Percentiles rank a stretch among this genome's conserved stretches.
Conservation (phyloP, 192 early-diverging fungal genomes). For the Backusella luteola region DNA sequence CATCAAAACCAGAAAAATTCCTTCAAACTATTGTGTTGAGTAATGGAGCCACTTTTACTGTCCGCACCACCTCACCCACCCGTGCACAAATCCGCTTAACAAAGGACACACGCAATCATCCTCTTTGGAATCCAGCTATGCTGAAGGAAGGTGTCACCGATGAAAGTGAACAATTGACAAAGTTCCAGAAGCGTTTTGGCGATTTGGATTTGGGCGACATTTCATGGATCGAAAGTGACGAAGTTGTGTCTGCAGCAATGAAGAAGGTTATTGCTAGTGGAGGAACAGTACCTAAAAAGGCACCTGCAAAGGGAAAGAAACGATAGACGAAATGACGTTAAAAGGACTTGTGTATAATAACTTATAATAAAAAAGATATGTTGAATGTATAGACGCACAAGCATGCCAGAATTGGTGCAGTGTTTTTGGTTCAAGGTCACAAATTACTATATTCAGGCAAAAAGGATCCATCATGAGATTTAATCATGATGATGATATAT, state of each 20-base stretch:
- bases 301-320: conserved; percentile 27
- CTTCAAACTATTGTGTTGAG: conserved; percentile 82
- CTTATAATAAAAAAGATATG: background rate
- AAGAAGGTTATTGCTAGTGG: conserved; percentile 31
- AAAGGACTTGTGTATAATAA: conserved; percentile 7
- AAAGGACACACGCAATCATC: conserved; percentile 91
- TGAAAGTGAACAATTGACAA: conserved; percentile 75
- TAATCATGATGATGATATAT: background rate
- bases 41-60: conserved; percentile 83
- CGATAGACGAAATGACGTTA: conserved; percentile 15
- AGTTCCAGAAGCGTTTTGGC: conserved; percentile 81
- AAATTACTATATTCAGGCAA: background rate
- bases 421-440: background rate
- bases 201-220: conserved; percentile 54
- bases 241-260: conserved; percentile 34
- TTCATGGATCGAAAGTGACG: conserved; percentile 34
- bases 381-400: background rate
- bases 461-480: conserved; percentile 1
- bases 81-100: conserved; percentile 80
- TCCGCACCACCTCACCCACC: conserved; percentile 79
- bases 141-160: conserved; percentile 60
- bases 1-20: conserved; percentile 67
- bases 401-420: background rate
- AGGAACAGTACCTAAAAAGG: conserved; percentile 15
- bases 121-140: conserved; percentile 86